Conservation (phyloP, 352 stramenopile genomes). For the Globisporangium barbulae region DNA sequence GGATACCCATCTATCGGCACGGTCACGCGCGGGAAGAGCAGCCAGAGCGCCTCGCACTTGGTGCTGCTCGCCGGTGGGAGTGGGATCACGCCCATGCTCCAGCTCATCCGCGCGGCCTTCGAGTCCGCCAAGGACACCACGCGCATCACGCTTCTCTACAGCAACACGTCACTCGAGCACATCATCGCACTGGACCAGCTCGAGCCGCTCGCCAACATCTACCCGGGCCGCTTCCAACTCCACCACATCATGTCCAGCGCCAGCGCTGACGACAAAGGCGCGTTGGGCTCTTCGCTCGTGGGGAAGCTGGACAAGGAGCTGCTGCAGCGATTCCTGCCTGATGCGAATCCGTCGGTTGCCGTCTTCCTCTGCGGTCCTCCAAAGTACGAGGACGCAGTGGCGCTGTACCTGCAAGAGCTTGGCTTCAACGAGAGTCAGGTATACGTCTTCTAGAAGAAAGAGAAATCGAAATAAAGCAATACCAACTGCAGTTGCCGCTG, state of each 20-base stretch:
- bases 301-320: constrained; percentile 45
- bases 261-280: constrained; percentile 34
- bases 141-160: constrained; percentile 75
- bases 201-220: constrained; percentile 80
- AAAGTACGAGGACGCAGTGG: constrained; percentile 66
- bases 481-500: neutral
- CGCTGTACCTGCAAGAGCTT: constrained; percentile 35
- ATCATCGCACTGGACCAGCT: constrained; percentile 72
- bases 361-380: constrained; percentile 74
- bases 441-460: constrained; percentile 55
- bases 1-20: constrained; percentile 53
- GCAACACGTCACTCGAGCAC: constrained; percentile 61
- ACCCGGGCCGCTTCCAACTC: constrained; percentile 52
- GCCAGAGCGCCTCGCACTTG: constrained; percentile 54
- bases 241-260: constrained; percentile 62
- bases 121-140: constrained; percentile 50
- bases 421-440: constrained; percentile 52
- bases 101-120: constrained; percentile 67
- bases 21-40: constrained; percentile 44
- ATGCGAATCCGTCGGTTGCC: constrained; percentile 33
- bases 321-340: constrained; percentile 47
- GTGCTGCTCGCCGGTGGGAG: constrained; percentile 75
- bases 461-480: no score
- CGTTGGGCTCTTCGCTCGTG: constrained; percentile 50
- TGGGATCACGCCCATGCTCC: constrained; percentile 82